Percentiles rank a stretch among this genome's conserved stretches.
Evolutionary conservation across 2,329 filamentous ascomycete species (phyloP).

Genomic region (Parascedosporium putredinis): DNA sequence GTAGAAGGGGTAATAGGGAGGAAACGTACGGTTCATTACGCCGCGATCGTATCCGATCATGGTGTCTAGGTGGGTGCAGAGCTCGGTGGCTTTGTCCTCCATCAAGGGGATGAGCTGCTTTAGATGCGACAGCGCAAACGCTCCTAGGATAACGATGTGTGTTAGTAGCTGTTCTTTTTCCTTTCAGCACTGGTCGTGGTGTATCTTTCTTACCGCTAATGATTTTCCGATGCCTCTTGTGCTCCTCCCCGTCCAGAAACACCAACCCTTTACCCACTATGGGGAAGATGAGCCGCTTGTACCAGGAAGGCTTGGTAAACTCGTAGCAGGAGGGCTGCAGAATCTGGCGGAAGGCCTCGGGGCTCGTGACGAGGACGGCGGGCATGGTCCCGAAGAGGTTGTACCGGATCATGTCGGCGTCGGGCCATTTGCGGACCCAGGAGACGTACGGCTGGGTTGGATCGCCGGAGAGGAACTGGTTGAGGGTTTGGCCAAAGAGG

Average conservation of each 20-base stretch:
- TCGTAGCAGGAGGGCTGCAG: slow-evolving; percentile 19
- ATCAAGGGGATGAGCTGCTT: slow-evolving; percentile 24
- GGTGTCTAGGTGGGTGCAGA: slow-evolving; percentile 15
- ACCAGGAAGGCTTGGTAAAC: slow-evolving; percentile 21
- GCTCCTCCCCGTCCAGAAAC: slow-evolving; percentile 24
- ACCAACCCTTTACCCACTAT: slow-evolving; percentile 21
- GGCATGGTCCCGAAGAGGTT: slow-evolving; percentile 17
- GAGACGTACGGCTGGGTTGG: slow-evolving; percentile 15
- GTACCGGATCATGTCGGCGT: slow-evolving; percentile 19
- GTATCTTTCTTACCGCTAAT: slow-evolving; percentile 16
- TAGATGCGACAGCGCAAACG: slow-evolving; percentile 22
- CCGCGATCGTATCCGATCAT: slow-evolving; percentile 12
- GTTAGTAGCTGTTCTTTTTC: neutral
- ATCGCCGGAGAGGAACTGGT: slow-evolving; percentile 18
- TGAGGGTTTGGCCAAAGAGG: slow-evolving; percentile 29
- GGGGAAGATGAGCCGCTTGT: slow-evolving; percentile 15
- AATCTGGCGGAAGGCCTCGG: slow-evolving; percentile 17
- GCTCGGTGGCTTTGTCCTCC: slow-evolving; percentile 22
- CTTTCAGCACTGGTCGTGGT: neutral
- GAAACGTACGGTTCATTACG: slow-evolving; percentile 12
- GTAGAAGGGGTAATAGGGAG: slow-evolving; percentile 10
- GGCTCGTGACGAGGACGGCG: slow-evolving; percentile 17
- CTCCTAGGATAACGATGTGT: slow-evolving; percentile 10
- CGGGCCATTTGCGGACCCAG: slow-evolving; percentile 19
- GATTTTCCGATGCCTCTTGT: slow-evolving; percentile 23